phyloP scores from a whole-genome alignment of 768 basidiomycete species.

The Ramaria sp. region DNA sequence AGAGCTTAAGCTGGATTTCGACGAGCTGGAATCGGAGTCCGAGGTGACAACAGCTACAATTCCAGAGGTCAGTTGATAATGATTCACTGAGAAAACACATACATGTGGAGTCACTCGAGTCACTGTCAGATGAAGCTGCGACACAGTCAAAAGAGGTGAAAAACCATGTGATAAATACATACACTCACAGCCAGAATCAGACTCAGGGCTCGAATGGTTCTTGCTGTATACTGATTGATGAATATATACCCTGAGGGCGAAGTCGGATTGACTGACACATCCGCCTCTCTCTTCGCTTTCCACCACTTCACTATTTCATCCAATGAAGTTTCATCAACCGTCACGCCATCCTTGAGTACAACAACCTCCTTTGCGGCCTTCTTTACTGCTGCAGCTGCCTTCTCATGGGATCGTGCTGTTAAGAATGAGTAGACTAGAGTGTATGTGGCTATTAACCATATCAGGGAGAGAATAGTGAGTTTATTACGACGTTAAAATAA shows the following conservation, averaged over 20 bases:
- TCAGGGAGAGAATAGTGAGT: background rate
- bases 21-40: conserved; percentile 15
- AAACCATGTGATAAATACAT: background rate
- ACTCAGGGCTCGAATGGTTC: background rate
- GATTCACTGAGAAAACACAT: background rate
- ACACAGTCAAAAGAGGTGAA: background rate
- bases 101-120: background rate
- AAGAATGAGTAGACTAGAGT: conserved; percentile 69
- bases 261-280: background rate
- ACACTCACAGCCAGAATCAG: conserved; percentile 4
- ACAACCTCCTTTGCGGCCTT: conserved; percentile 59
- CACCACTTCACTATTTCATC: conserved; percentile 59
- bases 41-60: conserved; percentile 9
- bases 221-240: background rate
- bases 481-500: background rate
- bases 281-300: conserved; percentile 30
- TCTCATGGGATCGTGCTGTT: conserved; percentile 48
- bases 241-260: background rate
- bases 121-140: background rate
- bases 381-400: conserved; percentile 64
- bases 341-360: conserved; percentile 44
- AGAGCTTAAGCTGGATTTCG: conserved; percentile 21
- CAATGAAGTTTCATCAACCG: conserved; percentile 37
- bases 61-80: conserved; percentile 3
- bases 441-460: conserved; percentile 48